Percentiles rank a stretch among this genome's conserved stretches.
Conservation (phyloP, 2,329 filamentous ascomycete genomes). For the Sporothrix euskadiensis region DNA sequence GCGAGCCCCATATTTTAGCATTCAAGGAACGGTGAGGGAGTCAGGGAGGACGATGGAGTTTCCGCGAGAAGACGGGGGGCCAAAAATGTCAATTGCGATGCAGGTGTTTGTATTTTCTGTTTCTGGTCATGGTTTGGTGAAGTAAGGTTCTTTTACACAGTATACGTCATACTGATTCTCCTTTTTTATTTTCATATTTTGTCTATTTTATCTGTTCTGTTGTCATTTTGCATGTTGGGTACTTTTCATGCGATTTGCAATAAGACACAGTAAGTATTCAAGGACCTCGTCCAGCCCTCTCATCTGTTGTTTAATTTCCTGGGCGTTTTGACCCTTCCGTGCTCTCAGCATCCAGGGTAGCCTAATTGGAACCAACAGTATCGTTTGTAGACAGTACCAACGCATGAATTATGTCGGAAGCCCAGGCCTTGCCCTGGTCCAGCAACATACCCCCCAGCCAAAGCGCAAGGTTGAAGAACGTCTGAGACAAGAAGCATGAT, state of each 20-base stretch:
- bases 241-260: neutral
- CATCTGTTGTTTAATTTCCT: neutral
- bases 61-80: neutral
- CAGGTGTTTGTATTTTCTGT: neutral
- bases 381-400: too few relatives aligned
- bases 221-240: neutral
- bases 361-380: conserved; percentile 7
- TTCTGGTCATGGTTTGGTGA: neutral
- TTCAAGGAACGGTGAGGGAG: neutral
- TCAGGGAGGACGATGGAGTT: neutral
- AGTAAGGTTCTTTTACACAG: neutral
- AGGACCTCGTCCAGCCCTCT: neutral
- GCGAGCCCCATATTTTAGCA: conserved; percentile 3
- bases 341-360: neutral
- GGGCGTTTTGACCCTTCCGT: conserved; percentile 6
- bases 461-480: too few relatives aligned
- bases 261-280: neutral
- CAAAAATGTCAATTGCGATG: neutral
- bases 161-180: neutral
- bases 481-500: too few relatives aligned
- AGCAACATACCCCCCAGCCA: too few relatives aligned
- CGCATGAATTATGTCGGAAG: too few relatives aligned
- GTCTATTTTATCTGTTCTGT: neutral
- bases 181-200: neutral
- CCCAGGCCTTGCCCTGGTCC: too few relatives aligned